These are phyloP conservation scores for Sideroxylon spinosum DNA, from an alignment of 179 eudicot species.

Conservation along the genomic window DNA sequence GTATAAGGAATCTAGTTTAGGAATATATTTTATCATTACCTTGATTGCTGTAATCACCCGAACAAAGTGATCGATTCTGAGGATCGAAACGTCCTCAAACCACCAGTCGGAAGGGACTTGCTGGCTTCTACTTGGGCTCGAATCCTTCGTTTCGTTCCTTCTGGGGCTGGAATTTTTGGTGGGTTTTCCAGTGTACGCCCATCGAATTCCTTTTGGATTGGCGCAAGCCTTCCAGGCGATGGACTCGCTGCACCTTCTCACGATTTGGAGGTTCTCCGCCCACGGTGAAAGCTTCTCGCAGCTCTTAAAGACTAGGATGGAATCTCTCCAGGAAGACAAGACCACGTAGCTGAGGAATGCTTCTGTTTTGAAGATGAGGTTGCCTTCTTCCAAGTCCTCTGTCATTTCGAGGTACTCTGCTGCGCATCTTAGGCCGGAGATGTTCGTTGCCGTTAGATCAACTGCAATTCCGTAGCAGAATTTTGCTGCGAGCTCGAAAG, in stretches of 20 bases:
- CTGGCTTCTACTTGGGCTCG: slow-evolving; percentile 54
- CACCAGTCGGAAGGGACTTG: slow-evolving; percentile 88
- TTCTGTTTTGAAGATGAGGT: slow-evolving; percentile 83
- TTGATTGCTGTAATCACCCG: slow-evolving; percentile 79
- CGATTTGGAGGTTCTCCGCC: slow-evolving; percentile 96
- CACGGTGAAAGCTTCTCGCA: slow-evolving; percentile 89
- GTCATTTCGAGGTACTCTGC: slow-evolving; percentile 96
- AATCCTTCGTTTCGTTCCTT: slow-evolving; percentile 57
- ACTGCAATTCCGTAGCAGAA: slow-evolving; percentile 92
- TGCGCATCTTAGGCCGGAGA: slow-evolving; percentile 77
- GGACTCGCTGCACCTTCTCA: slow-evolving; percentile 85
- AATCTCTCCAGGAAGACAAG: slow-evolving; percentile 90
- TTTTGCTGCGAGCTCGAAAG: slow-evolving; percentile 79
- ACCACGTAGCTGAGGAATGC: slow-evolving; percentile 88
- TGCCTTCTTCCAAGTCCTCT: slow-evolving; percentile 91
- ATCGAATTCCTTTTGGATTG: slow-evolving; percentile 76
- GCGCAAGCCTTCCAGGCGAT: slow-evolving; percentile 98
- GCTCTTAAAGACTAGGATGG: slow-evolving; percentile 70
- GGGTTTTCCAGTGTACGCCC: slow-evolving; percentile 83
- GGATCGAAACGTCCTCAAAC: slow-evolving; percentile 84
- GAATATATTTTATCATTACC: slow-evolving; percentile 10
- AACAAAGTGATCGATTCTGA: slow-evolving; percentile 86
- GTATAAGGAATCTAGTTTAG: too few relatives aligned
- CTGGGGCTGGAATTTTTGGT: slow-evolving; percentile 52
- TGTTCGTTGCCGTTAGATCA: slow-evolving; percentile 70